phyloP scores from a whole-genome alignment of 345 rosid species.

The Eucalyptus leucophloia region DNA sequence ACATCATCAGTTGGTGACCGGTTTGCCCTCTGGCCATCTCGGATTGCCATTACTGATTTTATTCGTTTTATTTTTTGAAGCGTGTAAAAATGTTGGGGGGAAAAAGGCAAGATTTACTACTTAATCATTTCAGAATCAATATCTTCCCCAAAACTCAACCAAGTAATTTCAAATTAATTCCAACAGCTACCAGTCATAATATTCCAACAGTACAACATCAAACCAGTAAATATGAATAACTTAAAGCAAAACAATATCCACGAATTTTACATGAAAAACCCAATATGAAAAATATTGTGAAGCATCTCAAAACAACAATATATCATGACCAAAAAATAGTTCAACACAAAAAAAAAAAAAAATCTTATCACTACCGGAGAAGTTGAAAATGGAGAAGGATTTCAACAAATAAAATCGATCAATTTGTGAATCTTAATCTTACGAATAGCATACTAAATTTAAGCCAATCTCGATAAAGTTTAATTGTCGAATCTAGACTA shows the following conservation, averaged over 20 bases:
- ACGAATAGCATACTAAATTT: not conserved
- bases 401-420: not conserved
- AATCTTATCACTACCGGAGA: not conserved
- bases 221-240: not conserved
- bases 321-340: not conserved
- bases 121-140: not conserved
- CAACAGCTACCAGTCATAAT: not conserved
- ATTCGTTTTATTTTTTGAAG: not conserved
- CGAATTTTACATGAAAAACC: not conserved
- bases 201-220: not conserved
- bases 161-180: not conserved
- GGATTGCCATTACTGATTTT: not conserved
- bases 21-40: not conserved
- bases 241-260: not conserved
- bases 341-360: rapidly evolving
- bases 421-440: not conserved
- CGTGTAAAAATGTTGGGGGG: not conserved
- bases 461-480: not conserved
- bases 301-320: not conserved
- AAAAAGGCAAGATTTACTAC: not conserved
- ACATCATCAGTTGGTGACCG: not conserved
- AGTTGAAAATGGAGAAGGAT: not conserved
- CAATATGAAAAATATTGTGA: not conserved
- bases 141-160: not conserved
- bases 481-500: not conserved